Evolutionary conservation across 2,329 filamentous ascomycete species (phyloP).

Genomic region (Sporothrix brasiliensis): DNA sequence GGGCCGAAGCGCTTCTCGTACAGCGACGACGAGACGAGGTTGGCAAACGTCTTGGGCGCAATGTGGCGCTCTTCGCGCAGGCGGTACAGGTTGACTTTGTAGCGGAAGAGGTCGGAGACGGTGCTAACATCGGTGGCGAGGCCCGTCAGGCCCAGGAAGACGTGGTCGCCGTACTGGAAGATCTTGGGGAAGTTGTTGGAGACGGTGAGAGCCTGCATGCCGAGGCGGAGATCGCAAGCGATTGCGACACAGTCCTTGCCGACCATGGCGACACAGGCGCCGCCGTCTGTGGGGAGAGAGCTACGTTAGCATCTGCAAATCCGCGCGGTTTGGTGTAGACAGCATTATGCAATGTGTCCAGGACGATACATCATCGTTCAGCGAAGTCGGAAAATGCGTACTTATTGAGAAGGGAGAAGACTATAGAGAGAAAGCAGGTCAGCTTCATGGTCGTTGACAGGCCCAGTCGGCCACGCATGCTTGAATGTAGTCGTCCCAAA

Average conservation of each 20-base stretch:
- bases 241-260: constrained; percentile 99
- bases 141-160: constrained; percentile 93
- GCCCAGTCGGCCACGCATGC: background rate
- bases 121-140: constrained; percentile 95
- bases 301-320: constrained; percentile 11
- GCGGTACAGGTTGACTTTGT: constrained; percentile 99
- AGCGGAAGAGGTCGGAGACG: constrained; percentile 95
- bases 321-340: background rate
- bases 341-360: too few species aligned
- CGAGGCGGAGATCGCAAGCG: constrained; percentile 96
- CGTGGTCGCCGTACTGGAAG: constrained; percentile 87
- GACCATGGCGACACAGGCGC: constrained; percentile 97
- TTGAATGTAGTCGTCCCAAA: background rate
- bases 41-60: constrained; percentile 90
- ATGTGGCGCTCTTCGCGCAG: constrained; percentile 97
- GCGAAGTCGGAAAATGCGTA: constrained; percentile 50
- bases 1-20: constrained; percentile 97
- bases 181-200: constrained; percentile 99
- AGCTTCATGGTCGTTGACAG: constrained; percentile 38
- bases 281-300: constrained; percentile 63
- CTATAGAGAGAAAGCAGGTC: constrained; percentile 51
- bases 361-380: background rate
- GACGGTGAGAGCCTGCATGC: constrained; percentile 92
- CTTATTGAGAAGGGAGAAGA: constrained; percentile 95
- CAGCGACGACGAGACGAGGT: constrained; percentile 85